Percentiles rank a stretch among this genome's conserved stretches.
Evolutionary conservation across 2,329 filamentous ascomycete genomes (phyloP).

Genomic region (Ceratocystis albifundus): DNA sequence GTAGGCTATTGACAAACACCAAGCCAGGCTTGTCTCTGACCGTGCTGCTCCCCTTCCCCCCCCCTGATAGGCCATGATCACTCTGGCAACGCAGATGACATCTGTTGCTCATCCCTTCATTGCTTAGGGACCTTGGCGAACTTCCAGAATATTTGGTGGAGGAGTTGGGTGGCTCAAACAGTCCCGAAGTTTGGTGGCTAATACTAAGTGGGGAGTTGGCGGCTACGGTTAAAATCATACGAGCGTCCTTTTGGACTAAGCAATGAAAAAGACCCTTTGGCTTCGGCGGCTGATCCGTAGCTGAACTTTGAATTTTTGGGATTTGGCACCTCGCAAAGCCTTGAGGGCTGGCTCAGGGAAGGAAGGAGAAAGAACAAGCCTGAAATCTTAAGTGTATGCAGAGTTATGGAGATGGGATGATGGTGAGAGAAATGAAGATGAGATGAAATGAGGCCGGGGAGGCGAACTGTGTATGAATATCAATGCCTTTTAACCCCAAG

Average conservation of each 20-base stretch:
- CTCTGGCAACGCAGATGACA: slow-evolving; percentile 8
- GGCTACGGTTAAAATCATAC: background rate
- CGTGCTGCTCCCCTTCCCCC: background rate
- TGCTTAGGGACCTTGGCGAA: background rate
- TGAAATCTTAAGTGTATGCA: background rate
- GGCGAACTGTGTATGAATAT: background rate
- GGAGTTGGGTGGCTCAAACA: slow-evolving; percentile 3
- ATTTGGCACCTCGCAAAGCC: background rate
- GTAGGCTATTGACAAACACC: background rate
- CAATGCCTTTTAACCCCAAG: background rate
- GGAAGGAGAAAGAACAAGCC: background rate
- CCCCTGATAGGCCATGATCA: background rate
- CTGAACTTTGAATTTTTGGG: background rate
- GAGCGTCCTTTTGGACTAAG: background rate
- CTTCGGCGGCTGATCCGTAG: background rate
- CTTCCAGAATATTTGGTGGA: slow-evolving; percentile 5
- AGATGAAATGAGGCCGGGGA: background rate
- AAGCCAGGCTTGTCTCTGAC: background rate
- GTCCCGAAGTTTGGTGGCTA: background rate
- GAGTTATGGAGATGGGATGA: background rate
- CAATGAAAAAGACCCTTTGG: background rate
- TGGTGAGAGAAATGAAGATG: background rate
- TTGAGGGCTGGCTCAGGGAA: background rate
- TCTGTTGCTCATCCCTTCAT: background rate
- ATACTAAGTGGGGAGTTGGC: background rate